phyloP scores from a whole-genome alignment of 2,329 filamentous ascomycete species.

The Beauveria sp. region DNA sequence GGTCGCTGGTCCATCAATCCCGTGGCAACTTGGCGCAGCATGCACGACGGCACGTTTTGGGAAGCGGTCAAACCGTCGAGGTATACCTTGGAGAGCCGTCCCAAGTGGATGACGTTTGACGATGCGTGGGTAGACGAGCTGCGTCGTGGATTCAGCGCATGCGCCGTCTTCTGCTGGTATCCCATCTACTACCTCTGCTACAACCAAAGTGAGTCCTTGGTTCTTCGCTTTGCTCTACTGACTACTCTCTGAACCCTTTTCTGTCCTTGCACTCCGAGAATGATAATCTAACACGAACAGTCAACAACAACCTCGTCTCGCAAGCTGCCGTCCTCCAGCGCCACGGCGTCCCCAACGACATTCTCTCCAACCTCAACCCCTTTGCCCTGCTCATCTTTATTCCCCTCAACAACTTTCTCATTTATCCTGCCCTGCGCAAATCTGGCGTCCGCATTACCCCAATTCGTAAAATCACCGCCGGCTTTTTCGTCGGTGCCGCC shows the following conservation, averaged over 20 bases:
- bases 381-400: slow-evolving; percentile 69
- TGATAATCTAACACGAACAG: slow-evolving; percentile 20
- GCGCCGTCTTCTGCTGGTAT: slow-evolving; percentile 62
- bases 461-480: slow-evolving; percentile 66
- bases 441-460: slow-evolving; percentile 60
- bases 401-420: slow-evolving; percentile 56
- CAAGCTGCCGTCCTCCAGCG: slow-evolving; percentile 60
- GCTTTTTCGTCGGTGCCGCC: slow-evolving; percentile 56
- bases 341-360: slow-evolving; percentile 67
- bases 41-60: slow-evolving; percentile 55
- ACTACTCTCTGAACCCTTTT: background rate
- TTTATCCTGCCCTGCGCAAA: slow-evolving; percentile 62
- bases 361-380: slow-evolving; percentile 67
- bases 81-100: slow-evolving; percentile 47
- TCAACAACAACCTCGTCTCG: slow-evolving; percentile 52
- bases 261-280: background rate
- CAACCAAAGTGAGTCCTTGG: slow-evolving; percentile 29
- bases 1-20: slow-evolving; percentile 65
- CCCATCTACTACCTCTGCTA: slow-evolving; percentile 53
- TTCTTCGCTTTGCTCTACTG: slow-evolving; percentile 11
- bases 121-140: slow-evolving; percentile 75
- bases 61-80: slow-evolving; percentile 60
- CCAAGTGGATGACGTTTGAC: slow-evolving; percentile 69
- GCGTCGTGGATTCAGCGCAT: slow-evolving; percentile 58
- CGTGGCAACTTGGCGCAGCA: slow-evolving; percentile 47